Evolutionary conservation across 257 asterid genomes (phyloP), one percentile per base, ranked within the genome.

Genomic region (Datura wrightii): DNA sequence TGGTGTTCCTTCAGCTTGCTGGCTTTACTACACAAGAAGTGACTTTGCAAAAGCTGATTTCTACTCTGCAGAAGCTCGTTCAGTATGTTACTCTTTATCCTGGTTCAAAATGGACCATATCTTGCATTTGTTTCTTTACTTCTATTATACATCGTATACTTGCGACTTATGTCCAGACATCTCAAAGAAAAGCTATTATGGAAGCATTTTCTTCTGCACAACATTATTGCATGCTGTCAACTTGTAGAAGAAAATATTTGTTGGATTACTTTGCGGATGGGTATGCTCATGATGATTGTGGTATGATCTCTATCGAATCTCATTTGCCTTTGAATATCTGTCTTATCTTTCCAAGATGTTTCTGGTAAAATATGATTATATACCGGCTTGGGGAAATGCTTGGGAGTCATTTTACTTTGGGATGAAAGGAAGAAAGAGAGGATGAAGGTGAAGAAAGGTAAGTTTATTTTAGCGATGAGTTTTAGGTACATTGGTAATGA

Each of bases 181-280:
- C 87, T 69, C 99, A 96, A 90, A 91, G 94, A 87, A 91, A 88
- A 88, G 93, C 97, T 86, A 92, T 94, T 86, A 50, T 92, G 92
- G 98, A 94, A 89, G 93, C 99, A 79, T 90, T 91, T 87, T 81
- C 71, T 63, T 93, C 96, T 44, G 99, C 99, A 53, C 95, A 92
- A 83, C 95, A 84, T 84, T 96, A 91, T 84, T 96, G 98, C 92
- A 87, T 87, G 90, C 90, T 86, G 89, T 88, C 98, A 91, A 90
- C 93, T 82, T 96, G 99, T 91, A 92, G 99, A 91, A 92, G 99
- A 90, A 92, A 93, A 87, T 94, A 79, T 92, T 89, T 96, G 86
- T 90, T 96, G 87, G 94, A 91, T 85, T 96, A 96, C 89, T 96
- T 96, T 85, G 98, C 98, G 59, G 96, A 94, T 85, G 89, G 84